Evolutionary conservation across 1,139 yeast genomes (phyloP), one percentile per base, ranked within the genome.

Genomic region (Taphrina communis): DNA sequence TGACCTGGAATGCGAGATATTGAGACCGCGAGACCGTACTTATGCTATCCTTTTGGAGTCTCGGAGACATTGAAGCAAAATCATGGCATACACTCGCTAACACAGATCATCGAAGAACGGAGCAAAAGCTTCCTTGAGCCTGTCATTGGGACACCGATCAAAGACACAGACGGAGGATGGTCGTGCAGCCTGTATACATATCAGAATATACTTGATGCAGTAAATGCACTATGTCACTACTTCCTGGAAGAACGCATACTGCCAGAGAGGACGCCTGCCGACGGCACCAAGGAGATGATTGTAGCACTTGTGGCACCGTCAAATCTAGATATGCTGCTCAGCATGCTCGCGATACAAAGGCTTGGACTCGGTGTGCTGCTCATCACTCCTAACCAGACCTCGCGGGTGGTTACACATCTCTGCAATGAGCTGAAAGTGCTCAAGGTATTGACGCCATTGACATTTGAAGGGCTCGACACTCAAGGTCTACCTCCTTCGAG

Each of bases 291-390:
- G 41, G 11, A 8, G n/a, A 58, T 58, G 42, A 39, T 19, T 7
- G 62, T 58, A 36, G 62, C 62, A n/a, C 62, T 58, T 1, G 53
- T 58, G 17, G 62, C 62, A 25, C 62, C 62, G n/a, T 58, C 62
- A 21, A 58, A 42, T 42, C 14, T 58, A 2, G 52, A 58, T 19
- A 58, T 58, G 62, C 42, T 58, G 19, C 42, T 58, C n/a, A 31
- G 25, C 42, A 58, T 58, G 62, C 44, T 58, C 9, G 62, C 62
- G 6, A n/a, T 25, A 21, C 62, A 58, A 31, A n/a, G 62, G 9
- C 62, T 58, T 11, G 62, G 62, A 11, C 53, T 58, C 9, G 62
- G 48, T 9, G 62, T 58, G 21, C 52, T 58, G 6, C 53, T 58
- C 25, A 58, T 58, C 8, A 58, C 62, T 14, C 62, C 62, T 19